Base-by-base conservation (phyloP, 129 eudicot genomes). In the Flaveria trinervia region DNA sequence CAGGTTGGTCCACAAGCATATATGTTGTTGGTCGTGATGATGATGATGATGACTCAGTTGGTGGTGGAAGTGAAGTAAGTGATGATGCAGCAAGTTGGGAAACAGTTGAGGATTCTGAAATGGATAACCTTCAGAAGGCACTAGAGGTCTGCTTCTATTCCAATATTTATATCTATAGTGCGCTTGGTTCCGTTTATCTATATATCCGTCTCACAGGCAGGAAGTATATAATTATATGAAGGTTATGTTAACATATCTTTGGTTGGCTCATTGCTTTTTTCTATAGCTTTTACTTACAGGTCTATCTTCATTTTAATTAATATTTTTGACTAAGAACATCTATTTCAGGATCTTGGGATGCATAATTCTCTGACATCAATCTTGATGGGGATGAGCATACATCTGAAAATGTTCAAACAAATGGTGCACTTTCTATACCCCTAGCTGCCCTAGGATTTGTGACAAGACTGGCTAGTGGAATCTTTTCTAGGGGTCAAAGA, bases 21-120 rank as follows among this genome's bases (percentile, higher is more conserved):
- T 95, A 95, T 89, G 99, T 95, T 65, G 99, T 95, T 83, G 99
- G 88, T 46, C 94, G 99, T 52, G 99, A 95, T 80, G 73, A 68
- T 1, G 98, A 93, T 73, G 98, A 92, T 80, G 96, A 88, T 60
- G 96, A 89, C 54, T 91, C 99, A 26, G 79, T 84, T 69, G 97
- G 82, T 74, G 92, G 76, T 80, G 99, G 93, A 74, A 92, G 92
- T 84, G 92, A 92, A 51, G 83, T 81, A 44, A 86, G 94, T 82
- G 97, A 90, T 82, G 98, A 92, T 82, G 99, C 91, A 76, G 99
- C 92, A 65, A 95, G 99, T 85, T 95, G 99, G 99, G 99, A 95
- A 84, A 95, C 99, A 13, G 85, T 95, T 74, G 92, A 88, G 65
- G 99, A 92, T 86, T 87, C 86, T 77, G 92, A 92, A 48, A 78